Evolutionary conservation across 1,139 yeast genomes (phyloP).

Genomic region (Lodderomyces parapsilosis): DNA sequence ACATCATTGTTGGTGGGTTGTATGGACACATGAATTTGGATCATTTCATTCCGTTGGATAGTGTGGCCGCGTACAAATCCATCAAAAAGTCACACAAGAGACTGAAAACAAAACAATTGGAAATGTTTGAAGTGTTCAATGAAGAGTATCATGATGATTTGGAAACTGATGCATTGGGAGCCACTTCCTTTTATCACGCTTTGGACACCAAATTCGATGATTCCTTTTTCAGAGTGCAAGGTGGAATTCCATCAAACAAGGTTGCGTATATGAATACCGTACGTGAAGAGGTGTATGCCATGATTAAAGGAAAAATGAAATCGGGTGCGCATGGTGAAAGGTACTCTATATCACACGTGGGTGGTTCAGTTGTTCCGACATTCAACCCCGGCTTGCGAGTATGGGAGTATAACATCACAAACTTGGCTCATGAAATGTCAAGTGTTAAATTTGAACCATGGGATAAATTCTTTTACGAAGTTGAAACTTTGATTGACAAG

Average conservation of each 20-base stretch:
- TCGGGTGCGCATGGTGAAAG: constrained; percentile 53
- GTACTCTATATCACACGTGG: constrained; percentile 67
- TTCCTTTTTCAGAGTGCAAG: constrained; percentile 32
- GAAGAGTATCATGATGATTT: constrained; percentile 18
- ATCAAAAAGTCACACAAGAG: constrained; percentile 20
- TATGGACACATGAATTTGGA: constrained; percentile 90
- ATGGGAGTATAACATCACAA: constrained; percentile 81
- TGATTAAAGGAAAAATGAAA: constrained; percentile 41
- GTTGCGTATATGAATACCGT: constrained; percentile 59
- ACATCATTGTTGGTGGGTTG: constrained; percentile 76
- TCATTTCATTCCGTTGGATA: constrained; percentile 77
- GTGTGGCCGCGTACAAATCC: constrained; percentile 63
- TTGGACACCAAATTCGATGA: constrained; percentile 17
- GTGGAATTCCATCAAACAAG: constrained; percentile 67
- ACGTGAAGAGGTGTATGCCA: constrained; percentile 51
- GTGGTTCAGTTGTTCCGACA: constrained; percentile 81
- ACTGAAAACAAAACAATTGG: constrained; percentile 4
- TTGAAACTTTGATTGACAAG: constrained; percentile 34
- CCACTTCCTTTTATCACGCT: constrained; percentile 16
- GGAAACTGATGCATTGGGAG: constrained; percentile 17
- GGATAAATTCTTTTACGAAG: constrained; percentile 52
- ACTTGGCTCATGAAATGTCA: constrained; percentile 27
- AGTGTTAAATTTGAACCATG: constrained; percentile 39
- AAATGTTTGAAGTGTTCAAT: constrained; percentile 13
- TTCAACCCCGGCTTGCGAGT: constrained; percentile 80